phyloP scores from a whole-genome alignment of 2,329 filamentous ascomycete genomes.

The Xylariaceae sp. region DNA sequence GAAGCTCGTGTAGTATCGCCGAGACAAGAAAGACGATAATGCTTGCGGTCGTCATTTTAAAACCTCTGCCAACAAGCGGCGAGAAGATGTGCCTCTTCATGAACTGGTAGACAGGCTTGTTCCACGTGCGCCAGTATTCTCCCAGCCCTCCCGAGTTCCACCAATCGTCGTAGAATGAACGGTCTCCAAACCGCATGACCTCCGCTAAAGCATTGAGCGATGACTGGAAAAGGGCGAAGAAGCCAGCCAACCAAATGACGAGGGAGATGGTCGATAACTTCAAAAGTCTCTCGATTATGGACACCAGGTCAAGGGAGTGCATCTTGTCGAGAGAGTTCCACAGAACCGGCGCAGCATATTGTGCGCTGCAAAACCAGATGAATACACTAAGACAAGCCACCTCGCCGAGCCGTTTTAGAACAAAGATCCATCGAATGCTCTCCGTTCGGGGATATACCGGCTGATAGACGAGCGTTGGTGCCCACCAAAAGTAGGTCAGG shows the following conservation, averaged over 20 bases:
- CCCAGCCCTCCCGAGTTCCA: constrained; percentile 91
- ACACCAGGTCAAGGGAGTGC: constrained; percentile 71
- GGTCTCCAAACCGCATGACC: constrained; percentile 83
- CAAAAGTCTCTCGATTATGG: constrained; percentile 84
- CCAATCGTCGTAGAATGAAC: constrained; percentile 96
- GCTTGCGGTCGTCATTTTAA: constrained; percentile 68
- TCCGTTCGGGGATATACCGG: constrained; percentile 88
- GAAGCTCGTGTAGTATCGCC: constrained; percentile 83
- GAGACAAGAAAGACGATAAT: constrained; percentile 84
- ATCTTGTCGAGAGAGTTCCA: constrained; percentile 89
- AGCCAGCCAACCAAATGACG: constrained; percentile 95
- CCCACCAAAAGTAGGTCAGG: constrained; percentile 95
- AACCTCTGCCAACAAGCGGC: constrained; percentile 81
- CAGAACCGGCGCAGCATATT: constrained; percentile 89
- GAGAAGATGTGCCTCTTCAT: constrained; percentile 94
- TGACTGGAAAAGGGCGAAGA: constrained; percentile 95
- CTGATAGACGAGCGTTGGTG: constrained; percentile 93
- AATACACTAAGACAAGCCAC: constrained; percentile 76
- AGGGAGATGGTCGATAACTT: constrained; percentile 95
- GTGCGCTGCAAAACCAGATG: constrained; percentile 92
- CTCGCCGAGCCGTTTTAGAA: constrained; percentile 78
- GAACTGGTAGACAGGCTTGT: constrained; percentile 94
- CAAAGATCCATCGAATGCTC: constrained; percentile 82
- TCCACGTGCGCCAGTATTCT: constrained; percentile 94
- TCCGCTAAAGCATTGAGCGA: constrained; percentile 89